Conservation (phyloP, 352 stramenopile species). For the Phytophthora palmivora region DNA sequence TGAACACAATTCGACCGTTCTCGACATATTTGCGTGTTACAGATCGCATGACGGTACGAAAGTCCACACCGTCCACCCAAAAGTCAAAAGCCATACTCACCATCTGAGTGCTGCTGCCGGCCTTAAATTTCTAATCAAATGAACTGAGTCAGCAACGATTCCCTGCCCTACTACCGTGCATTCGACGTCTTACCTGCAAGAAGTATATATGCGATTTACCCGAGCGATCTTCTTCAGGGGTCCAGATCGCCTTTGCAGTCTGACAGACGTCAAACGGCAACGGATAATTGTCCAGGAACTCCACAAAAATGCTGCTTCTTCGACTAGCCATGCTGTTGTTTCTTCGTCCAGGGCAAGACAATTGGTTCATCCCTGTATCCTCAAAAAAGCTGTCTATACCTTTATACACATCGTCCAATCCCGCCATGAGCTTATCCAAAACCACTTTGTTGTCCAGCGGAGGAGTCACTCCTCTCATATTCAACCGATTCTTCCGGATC, state of each 20-base stretch:
- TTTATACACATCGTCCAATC: slow-evolving; percentile 17
- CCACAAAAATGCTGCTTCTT: slow-evolving; percentile 8
- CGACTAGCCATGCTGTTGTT: slow-evolving; percentile 4
- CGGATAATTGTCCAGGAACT: slow-evolving; percentile 32
- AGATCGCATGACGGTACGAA: slow-evolving; percentile 10
- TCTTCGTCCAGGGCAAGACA: slow-evolving; percentile 23
- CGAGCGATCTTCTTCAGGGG: background rate
- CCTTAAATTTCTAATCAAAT: slow-evolving; percentile 18
- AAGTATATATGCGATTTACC: slow-evolving; percentile 1
- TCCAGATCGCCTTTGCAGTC: slow-evolving; percentile 29
- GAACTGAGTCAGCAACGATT: too few species aligned
- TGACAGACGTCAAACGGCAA: slow-evolving; percentile 22
- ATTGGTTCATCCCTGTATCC: slow-evolving; percentile 3
- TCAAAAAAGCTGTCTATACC: slow-evolving; percentile 19
- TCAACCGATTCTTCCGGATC: slow-evolving; percentile 8
- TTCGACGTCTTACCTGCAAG: slow-evolving; percentile 13
- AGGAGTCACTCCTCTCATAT: slow-evolving; percentile 23
- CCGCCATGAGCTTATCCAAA: slow-evolving; percentile 22
- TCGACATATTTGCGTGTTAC: slow-evolving; percentile 29
- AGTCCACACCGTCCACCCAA: slow-evolving; percentile 3
- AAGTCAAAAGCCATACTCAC: slow-evolving; percentile 20
- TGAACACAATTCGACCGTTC: slow-evolving; percentile 14
- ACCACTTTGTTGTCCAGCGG: slow-evolving; percentile 27
- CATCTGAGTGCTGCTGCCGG: slow-evolving; percentile 27
- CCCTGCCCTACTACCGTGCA: background rate